phyloP scores from a whole-genome alignment of 495 filamentous ascomycete species.

The Lineolata rhizophorae region DNA sequence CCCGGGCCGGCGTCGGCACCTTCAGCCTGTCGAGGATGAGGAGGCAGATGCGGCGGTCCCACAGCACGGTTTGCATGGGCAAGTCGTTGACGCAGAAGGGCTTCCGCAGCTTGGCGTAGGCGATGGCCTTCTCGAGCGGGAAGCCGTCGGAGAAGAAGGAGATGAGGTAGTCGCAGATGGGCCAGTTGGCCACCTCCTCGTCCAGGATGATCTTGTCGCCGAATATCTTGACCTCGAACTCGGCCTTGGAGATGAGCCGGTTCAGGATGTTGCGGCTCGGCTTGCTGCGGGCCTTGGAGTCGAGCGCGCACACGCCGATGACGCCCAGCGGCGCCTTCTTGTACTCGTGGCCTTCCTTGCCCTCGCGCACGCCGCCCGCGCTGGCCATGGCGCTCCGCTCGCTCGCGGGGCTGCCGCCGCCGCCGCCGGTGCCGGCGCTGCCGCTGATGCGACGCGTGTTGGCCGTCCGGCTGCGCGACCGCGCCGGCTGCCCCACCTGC shows the following conservation, averaged over 20 bases:
- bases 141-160: conserved; percentile 98
- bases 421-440: conserved; percentile 51
- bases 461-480: conserved; percentile 48
- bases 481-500: no score
- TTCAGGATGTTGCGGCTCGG: conserved; percentile 90
- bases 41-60: conserved; percentile 83
- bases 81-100: conserved; percentile 96
- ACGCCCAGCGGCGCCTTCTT: conserved; percentile 25
- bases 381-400: conserved; percentile 24
- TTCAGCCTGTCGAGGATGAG: conserved; percentile 69
- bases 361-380: no score
- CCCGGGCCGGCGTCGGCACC: conserved; percentile 65
- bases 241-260: conserved; percentile 65
- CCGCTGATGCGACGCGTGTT: conserved; percentile 52
- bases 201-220: conserved; percentile 97
- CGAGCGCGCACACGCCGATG: conserved; percentile 87
- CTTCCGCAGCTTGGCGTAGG: conserved; percentile 74
- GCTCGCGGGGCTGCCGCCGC: conserved; percentile 32
- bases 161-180: conserved; percentile 71
- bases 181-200: conserved; percentile 49
- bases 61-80: conserved; percentile 93
- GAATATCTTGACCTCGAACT: conserved; percentile 93
- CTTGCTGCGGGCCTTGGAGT: conserved; percentile 90
- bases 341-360: conserved; percentile 20
- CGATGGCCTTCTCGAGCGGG: conserved; percentile 88